Evolutionary conservation across 1,139 yeast species (phyloP), one percentile per base, ranked within the genome.

Genomic region (Blastobotrys petasosporus): DNA sequence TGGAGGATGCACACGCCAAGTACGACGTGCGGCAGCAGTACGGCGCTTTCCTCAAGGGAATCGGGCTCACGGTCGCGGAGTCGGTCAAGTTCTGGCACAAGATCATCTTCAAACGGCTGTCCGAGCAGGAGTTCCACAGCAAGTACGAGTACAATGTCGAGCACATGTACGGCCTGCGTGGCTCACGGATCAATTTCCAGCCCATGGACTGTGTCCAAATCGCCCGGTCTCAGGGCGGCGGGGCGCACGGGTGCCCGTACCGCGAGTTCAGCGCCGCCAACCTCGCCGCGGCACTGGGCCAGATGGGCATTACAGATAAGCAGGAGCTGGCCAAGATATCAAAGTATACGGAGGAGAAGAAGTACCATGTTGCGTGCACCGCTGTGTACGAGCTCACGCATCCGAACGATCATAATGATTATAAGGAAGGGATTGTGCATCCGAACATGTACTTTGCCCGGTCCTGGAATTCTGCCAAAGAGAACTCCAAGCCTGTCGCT

Each of bases 81-180:
- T 92, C 97, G 0, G 65, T 92, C 50, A 77, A 77, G 57, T 90
- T 87, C 64, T 92, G 97, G 96, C 69, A 82, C 7, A 10, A 28
- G 9, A 70, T 70, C 49, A 83, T 82, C 56, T 88, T 90, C 64
- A 77, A 87, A 10, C 67, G 67, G 48, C 74, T 83, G 65, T 74
- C 82, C 2, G 66, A 77, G 47, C 97, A 88, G 50, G 79, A 79
- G 55, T 90, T 88, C 67, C 79, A 82, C 63, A 88, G 90, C 64
- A 95, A 90, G 59, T 90, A 92, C 69, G 73, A 78, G 49, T 92
- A 92, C 70, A 86, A 85, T 59, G 76, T 92, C 56, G 76, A 95
- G 51, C 97, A 94, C 65, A 76, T 75, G 54, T 92, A 92, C 62
- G 98, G 97, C 44, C 71, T 87, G 48, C 97, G 87, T 64, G 99